Evolutionary conservation across 768 basidiomycete species (phyloP), one percentile per base, ranked within the genome.

Genomic region (Phlebiopsis gigantea): DNA sequence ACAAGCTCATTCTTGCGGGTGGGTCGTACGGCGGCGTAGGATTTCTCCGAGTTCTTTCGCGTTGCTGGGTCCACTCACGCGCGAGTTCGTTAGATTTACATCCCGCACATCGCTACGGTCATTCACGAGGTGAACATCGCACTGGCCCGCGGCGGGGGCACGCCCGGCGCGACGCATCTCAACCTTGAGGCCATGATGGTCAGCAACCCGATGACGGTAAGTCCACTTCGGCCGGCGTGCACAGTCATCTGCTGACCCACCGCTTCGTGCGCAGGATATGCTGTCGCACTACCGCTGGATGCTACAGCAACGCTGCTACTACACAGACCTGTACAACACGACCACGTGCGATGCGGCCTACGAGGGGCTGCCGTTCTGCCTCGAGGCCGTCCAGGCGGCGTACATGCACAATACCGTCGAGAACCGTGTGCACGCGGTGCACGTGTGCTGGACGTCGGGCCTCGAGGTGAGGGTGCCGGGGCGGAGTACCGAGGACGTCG

Each of bases 81-180:
- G 6, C 47, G 60, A 7, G 65, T 17, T 9, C 3, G 12, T 3
- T 9, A 61, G 30, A 64, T 72, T 53, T 66, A 71, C 45, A 58
- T 73, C 2, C 69, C 10, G 56, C 71, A 31, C 64, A 74, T 73
- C 24, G 72, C 70, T 2, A 68, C 69, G 14, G 72, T 71, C 17
- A 71, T 73, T 15, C 66, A 73, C 57, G 64, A 66, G 59, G 61
- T 68, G 28, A 74, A 74, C 59, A 56, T 61, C 17, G 64, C 63
- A n/a, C 46, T 71, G 19, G 65, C 59, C 0, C 12, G 17, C 4
- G 47, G 34, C 14, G 55, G 47, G 12, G 65, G 64, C 4, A 50
- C 49, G 3, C 61, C 59, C 21, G 65, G 63, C 14, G 62, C 65
- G 7, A 50, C 58, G 5, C 68, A 62, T 30, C 63, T 72, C 56